Evolutionary conservation across 371 early-diverging fungal species (phyloP).

Genomic region (Apophysomyces trapeziformis): DNA sequence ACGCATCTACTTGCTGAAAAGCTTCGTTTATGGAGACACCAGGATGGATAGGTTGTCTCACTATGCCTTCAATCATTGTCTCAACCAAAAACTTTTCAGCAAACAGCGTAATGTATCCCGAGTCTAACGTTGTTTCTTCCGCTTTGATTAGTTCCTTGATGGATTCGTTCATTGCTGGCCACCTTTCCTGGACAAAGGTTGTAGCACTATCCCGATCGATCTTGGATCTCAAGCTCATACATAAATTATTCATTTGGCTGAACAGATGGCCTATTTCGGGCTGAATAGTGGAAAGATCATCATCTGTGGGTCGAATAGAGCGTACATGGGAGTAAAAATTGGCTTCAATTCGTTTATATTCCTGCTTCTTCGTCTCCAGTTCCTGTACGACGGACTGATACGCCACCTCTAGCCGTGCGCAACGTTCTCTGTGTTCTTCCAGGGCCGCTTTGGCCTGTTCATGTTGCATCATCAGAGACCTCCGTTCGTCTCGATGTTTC

Average conservation of each 20-base stretch:
- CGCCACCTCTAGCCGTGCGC: constrained; percentile 16
- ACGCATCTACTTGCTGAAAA: constrained; percentile 31
- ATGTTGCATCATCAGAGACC: not conserved
- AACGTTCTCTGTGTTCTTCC: constrained; percentile 12
- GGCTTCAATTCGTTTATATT: constrained; percentile 41
- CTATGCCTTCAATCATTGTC: constrained; percentile 22
- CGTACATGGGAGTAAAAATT: constrained; percentile 40
- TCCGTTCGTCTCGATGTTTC: constrained; percentile 17
- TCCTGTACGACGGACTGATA: constrained; percentile 28
- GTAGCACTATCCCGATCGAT: constrained; percentile 41
- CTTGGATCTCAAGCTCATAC: constrained; percentile 41
- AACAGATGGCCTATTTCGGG: constrained; percentile 25
- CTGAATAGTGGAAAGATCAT: constrained; percentile 39
- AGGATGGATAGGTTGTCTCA: constrained; percentile 33
- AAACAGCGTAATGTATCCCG: constrained; percentile 21
- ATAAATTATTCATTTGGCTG: constrained; percentile 24
- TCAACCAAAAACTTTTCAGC: constrained; percentile 34
- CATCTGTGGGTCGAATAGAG: constrained; percentile 37
- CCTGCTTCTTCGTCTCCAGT: constrained; percentile 28
- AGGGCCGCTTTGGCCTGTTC: constrained; percentile 16
- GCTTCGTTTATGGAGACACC: constrained; percentile 39
- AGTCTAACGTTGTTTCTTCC: constrained; percentile 11
- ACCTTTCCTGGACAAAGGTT: constrained; percentile 19
- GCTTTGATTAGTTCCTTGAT: constrained; percentile 1
- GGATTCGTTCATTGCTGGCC: constrained; percentile 24